phyloP scores from a whole-genome alignment of 345 rosid genomes.

The Chamaenerion angustifolium region DNA sequence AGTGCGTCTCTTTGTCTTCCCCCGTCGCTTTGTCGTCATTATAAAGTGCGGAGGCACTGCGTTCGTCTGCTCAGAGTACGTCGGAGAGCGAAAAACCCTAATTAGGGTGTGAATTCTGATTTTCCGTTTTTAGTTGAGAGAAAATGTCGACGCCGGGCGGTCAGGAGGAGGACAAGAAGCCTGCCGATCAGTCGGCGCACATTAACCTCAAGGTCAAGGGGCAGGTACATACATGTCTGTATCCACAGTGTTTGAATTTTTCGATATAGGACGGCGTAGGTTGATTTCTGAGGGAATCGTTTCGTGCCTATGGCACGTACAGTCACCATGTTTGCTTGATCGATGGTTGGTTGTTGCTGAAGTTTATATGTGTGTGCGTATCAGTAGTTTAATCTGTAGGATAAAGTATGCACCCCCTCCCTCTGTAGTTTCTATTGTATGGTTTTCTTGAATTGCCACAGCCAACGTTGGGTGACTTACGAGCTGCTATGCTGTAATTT shows the following conservation, averaged over 20 bases:
- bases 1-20: neutral
- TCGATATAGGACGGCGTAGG: neutral
- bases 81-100: neutral
- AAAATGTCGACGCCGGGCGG: conserved; percentile 35
- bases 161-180: conserved; percentile 62
- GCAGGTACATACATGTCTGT: conserved; percentile 24
- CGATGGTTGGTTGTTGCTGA: no score
- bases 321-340: no score
- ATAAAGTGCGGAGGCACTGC: neutral
- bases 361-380: no score
- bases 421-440: no score
- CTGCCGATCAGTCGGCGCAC: conserved; percentile 35
- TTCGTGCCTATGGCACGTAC: no score
- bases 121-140: neutral
- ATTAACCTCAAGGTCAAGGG: conserved; percentile 74
- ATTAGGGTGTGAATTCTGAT: no score
- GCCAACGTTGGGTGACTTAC: no score
- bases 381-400: no score
- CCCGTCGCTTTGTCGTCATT: neutral
- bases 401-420: no score
- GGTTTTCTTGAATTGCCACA: no score
- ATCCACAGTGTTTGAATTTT: neutral
- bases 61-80: neutral
- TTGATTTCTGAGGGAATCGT: neutral
- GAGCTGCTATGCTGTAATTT: no score